Evolutionary conservation across 164 flowering plant species (phyloP), one percentile per base, ranked within the genome.

Genomic region (Aristolochia contorta): DNA sequence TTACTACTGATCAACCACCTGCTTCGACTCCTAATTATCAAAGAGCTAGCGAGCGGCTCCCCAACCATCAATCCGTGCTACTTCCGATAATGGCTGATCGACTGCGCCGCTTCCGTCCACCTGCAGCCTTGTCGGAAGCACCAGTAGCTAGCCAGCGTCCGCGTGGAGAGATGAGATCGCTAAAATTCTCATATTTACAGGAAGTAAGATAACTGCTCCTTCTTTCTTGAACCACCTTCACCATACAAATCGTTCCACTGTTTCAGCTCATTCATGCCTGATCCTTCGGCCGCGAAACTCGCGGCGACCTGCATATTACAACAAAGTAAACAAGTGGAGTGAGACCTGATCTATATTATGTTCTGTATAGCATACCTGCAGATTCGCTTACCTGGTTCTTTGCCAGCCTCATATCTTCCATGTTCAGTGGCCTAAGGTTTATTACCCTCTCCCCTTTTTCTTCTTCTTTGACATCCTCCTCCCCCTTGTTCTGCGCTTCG

Each of bases 141-240:
- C 22, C 7, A 2, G 5, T 5, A 5, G 5, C 3, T 27, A 27
- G 30, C 30, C 5, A 27, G 3, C 30, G 5, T 5, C 30, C 30
- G 30, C 30, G 30, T 27, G 30, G 30, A 2, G 30, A 27, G 30
- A 27, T 5, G 15, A 3, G 21, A 21, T 53, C 16, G 27, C 56
- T 15, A 30, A n/a, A 22, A 30, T 33, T 63, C 6, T 23, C 6
- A 20, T 50, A 56, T 56, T 48, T 80, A 87, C 30, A 89, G 76
- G 80, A 92, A 92, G 74, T 92, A 89, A 14, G 96, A 70, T 21
- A 92, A 66, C 62, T 87, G 96, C 69, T 89, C 73, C 64, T 80
- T 76, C 77, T 89, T 92, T 75, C 98, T 84, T 21, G 97, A 86
- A 62, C 97, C 98, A 33, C 97, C 97, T 79, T 92, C 98, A 4